A percentile compares a stretch with the other conserved stretches of the same genome.
phyloP scores from a whole-genome alignment of 1,139 yeast genomes.

The Trichomonascaceae sp. region DNA sequence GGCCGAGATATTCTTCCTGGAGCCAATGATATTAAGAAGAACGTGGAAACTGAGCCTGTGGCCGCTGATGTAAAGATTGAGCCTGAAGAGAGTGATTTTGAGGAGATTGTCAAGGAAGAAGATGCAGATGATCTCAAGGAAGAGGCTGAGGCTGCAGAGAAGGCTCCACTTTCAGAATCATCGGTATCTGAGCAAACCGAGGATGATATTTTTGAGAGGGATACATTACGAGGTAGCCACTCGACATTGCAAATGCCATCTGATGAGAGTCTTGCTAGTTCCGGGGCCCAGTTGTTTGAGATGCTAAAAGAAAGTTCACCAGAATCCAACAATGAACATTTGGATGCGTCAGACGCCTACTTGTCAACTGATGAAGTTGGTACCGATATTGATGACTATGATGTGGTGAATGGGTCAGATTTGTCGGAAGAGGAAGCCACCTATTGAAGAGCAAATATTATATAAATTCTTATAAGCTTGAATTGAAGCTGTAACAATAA shows the following conservation, averaged over 20 bases:
- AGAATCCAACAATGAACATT: slow-evolving; percentile 3
- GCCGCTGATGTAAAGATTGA: neutral
- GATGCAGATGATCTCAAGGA: neutral
- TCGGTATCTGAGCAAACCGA: neutral
- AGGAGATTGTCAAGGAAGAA: slow-evolving; percentile 2
- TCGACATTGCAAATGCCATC: neutral
- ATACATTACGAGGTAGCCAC: neutral
- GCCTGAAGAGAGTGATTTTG: slow-evolving; percentile 8
- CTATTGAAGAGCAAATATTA: neutral
- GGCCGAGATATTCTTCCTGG: neutral
- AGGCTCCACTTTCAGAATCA: neutral
- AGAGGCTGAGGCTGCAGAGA: slow-evolving; percentile 1
- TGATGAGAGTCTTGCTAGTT: slow-evolving; percentile 3
- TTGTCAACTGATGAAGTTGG: slow-evolving; percentile 4
- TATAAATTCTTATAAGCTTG: neutral
- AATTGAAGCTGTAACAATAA: neutral
- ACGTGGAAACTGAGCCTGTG: neutral
- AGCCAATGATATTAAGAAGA: neutral
- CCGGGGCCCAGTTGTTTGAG: slow-evolving; percentile 5
- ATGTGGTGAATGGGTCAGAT: slow-evolving; percentile 17
- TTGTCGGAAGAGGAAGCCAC: slow-evolving; percentile 13
- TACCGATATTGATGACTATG: slow-evolving; percentile 15
- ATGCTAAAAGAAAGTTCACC: slow-evolving; percentile 1
- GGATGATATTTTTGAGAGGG: neutral
- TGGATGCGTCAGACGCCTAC: neutral